These are phyloP conservation scores for Pezicula radicicola DNA, from an alignment of 2,329 filamentous ascomycete species.

Conservation along the genomic window DNA sequence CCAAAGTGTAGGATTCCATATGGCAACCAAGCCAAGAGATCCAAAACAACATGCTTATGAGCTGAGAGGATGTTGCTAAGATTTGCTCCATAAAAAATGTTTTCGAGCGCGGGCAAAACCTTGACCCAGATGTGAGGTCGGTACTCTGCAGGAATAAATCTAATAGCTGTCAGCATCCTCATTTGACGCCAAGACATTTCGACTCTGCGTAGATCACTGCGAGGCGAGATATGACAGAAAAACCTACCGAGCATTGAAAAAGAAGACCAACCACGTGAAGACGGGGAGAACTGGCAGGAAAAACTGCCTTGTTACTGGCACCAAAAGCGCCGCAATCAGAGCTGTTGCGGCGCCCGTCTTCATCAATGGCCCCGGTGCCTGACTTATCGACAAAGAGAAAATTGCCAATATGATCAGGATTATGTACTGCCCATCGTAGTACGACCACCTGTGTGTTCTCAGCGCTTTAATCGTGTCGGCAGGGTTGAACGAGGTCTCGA, in stretches of 20 bases:
- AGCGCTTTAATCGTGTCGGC: slow-evolving; percentile 73
- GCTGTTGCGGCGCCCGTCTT: slow-evolving; percentile 71
- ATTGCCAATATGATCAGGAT: slow-evolving; percentile 71
- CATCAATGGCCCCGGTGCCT: slow-evolving; percentile 70
- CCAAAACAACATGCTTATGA: slow-evolving; percentile 78
- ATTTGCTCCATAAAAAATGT: slow-evolving; percentile 94
- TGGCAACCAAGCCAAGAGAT: slow-evolving; percentile 88
- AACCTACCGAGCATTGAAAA: slow-evolving; percentile 72
- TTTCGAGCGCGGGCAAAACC: slow-evolving; percentile 89
- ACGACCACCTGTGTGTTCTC: slow-evolving; percentile 74
- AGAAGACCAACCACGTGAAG: slow-evolving; percentile 83
- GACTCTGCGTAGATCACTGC: neutral
- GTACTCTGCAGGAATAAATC: slow-evolving; percentile 86
- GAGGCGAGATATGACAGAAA: neutral
- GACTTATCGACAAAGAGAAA: slow-evolving; percentile 81
- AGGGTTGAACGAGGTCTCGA: slow-evolving; percentile 81
- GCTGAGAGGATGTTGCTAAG: slow-evolving; percentile 93
- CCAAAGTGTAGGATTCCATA: slow-evolving; percentile 92
- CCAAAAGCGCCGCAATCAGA: slow-evolving; percentile 66
- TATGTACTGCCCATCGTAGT: slow-evolving; percentile 83
- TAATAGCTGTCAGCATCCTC: slow-evolving; percentile 33
- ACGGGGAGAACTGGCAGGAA: slow-evolving; percentile 85
- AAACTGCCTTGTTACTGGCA: slow-evolving; percentile 87
- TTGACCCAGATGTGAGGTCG: slow-evolving; percentile 94
- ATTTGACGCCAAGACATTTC: neutral